Evolutionary conservation across 306 rosid species (phyloP), one percentile per base, ranked within the genome.

Genomic region (Sesbania bispinosa): DNA sequence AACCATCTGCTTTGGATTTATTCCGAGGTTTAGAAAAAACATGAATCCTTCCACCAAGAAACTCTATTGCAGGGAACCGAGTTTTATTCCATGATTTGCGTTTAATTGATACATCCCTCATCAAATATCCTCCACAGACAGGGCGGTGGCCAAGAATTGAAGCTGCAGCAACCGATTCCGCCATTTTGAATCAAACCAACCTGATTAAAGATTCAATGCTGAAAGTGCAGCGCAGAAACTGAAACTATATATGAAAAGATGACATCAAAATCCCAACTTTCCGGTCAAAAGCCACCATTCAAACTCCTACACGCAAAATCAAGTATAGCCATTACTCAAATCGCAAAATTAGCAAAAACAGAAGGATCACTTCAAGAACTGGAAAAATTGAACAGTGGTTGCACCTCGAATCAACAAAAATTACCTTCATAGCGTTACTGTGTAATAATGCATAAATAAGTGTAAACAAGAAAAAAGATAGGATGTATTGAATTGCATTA

Each of bases 131-230:
- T 0, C 87, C 82, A 26, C 78, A 80, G 2, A 84, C 76, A 7
- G 89, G 88, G 11, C 84, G 86, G 72, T 84, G 87, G 27, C 92
- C 88, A 62, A 86, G 84, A 73, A 89, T 61, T 24, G 91, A 86
- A 43, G 91, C 86, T 65, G 92, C 85, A 80, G 97, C 84, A 78
- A 92, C 67, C 42, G 96, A 87, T 69, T 92, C 94, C 47, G 82
- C 90, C 97, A 92, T 92, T 38, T 41, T 9, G 30, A 27, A 1
- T 4, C 29, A 26, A 23, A 21, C 42, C 39, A 45, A 66, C 16
- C 36, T 27, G 30, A 27, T 27, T 1, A 55, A 71, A n/a, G 26
- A 58, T 47, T 58, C 83, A 58, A 35, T 4, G 65, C 60, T 15
- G 43, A 39, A 73, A 47, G 27, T 27, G 58, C 58, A 72, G 48